Evolutionary conservation across 306 rosid species (phyloP), one percentile per base, ranked within the genome.

Genomic region (Casuarina cunninghamiana): DNA sequence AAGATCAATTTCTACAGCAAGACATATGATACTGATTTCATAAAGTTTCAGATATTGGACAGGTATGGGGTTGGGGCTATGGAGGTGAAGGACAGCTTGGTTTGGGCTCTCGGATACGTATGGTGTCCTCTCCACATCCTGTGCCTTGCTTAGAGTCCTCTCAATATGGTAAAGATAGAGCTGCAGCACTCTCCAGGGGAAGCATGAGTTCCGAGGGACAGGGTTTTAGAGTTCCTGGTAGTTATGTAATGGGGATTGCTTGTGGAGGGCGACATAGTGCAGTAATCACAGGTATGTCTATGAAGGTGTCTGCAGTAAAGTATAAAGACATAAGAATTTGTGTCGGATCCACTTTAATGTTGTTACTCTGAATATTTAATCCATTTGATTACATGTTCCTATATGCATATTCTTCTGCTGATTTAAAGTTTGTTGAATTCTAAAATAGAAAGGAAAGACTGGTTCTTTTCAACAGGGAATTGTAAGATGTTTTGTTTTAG

Each of bases 71-170:
- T 76, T 94, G 98, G 98, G 98, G 98, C 72, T 94, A 94, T 84
- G 98, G 98, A 84, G 98, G 98, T 49, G 98, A 94, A 90, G 98
- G 98, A 79, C 98, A 94, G 83, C 98, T 94, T 83, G 98, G 98
- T 78, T 80, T 94, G 85, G 96, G 98, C 79, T 90, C 97, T 72
- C 90, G 91, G 75, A 83, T 94, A 83, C 98, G 97, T 19, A 92
- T 92, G 94, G 97, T 94, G 75, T 88, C 98, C 71, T 86, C 98
- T 80, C 98, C 98, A 75, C 98, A 94, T 85, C 94, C 87, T 21
- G 55, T 94, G 71, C 97, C 96, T 68, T 94, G 98, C 77, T 80
- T 89, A 49, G 90, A 90, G 75, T 68, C 96, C 39, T 83, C 93
- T 80, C 54, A 87, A 73, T 81, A 83, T 79, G 91, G 90, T 46